Evolutionary conservation across 1,284 basidiomycete species (phyloP), one percentile per base, ranked within the genome.

Genomic region (Fomitopsis palustris): DNA sequence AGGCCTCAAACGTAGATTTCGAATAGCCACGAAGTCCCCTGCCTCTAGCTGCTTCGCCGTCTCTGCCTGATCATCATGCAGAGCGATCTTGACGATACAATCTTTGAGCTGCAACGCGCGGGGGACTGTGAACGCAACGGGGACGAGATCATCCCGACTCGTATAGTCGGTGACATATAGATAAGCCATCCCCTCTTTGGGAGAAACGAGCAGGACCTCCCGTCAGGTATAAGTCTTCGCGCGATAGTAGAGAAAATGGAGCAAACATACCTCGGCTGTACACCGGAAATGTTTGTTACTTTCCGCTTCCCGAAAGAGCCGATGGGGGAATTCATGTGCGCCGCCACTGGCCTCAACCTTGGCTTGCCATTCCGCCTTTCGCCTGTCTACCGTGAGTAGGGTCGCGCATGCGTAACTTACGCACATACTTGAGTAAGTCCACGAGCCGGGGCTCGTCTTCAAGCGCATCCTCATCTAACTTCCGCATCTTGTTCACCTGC

Each of bases 91-190:
- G 58, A 88, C 67, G 37, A 88, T 74, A n/a, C 74, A 73, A n/a
- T 79, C 78, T 39, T 78, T 71, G 7, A 85, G 74, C 2, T 62
- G 60, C 0, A 53, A 35, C 2, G 35, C 35, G 16, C 41, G n/a
- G 10, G 63, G 53, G 21, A 64, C 56, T 4, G 69, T 63, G 17
- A 69, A 65, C 12, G 64, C 58, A 12, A 69, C 62, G 16, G 70
- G 62, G 4, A 73, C 66, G 29, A 87, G 74, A 53, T 80, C 72
- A 7, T 74, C 61, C 56, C 85, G 80, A 6, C 73, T 67, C 1
- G 86, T 87, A 66, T 88, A 90, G 68, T 91, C 88, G 8, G 88
- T 89, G 23, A 87, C 81, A 65, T 81, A 86, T 31, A 87, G 68
- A 55, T 68, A 77, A 0, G 75, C 72, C 49, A 68, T 67, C 23